Percentiles rank a stretch among this genome's conserved stretches.
phyloP scores from a whole-genome alignment of 495 filamentous ascomycete species.

The Penicillium arizonense region DNA sequence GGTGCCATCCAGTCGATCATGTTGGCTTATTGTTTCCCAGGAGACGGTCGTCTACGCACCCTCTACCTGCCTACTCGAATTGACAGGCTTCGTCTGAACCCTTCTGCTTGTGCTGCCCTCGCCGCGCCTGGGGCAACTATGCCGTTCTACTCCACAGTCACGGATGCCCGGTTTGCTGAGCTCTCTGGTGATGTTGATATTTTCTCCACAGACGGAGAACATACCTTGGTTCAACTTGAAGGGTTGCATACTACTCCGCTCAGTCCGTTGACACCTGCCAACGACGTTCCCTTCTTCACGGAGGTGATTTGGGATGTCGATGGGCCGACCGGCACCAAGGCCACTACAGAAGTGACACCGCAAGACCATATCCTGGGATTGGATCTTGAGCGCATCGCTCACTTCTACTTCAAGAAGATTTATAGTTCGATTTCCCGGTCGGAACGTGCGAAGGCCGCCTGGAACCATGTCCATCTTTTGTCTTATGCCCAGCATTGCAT shows the following conservation, averaged over 20 bases:
- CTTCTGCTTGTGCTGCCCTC: slow-evolving; percentile 13
- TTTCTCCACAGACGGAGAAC: slow-evolving; percentile 11
- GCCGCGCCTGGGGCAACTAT: slow-evolving; percentile 10
- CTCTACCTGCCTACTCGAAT: slow-evolving; percentile 31
- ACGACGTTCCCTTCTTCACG: slow-evolving; percentile 22
- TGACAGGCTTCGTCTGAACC: slow-evolving; percentile 44
- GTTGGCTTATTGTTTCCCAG: slow-evolving; percentile 36
- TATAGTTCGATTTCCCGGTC: background rate
- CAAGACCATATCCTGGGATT: background rate
- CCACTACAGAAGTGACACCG: background rate
- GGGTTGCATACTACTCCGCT: slow-evolving; percentile 27
- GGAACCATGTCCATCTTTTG: slow-evolving; percentile 13
- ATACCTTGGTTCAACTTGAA: slow-evolving; percentile 22
- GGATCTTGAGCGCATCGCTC: slow-evolving; percentile 17
- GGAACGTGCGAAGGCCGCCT: background rate
- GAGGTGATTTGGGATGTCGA: slow-evolving; percentile 19
- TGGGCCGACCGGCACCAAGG: slow-evolving; percentile 1
- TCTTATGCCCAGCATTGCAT: slow-evolving; percentile 14
- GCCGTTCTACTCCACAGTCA: slow-evolving; percentile 18
- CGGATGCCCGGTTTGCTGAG: slow-evolving; percentile 12
- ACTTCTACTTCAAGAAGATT: slow-evolving; percentile 21
- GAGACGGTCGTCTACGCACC: slow-evolving; percentile 26
- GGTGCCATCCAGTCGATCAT: slow-evolving; percentile 41
- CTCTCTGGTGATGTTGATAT: slow-evolving; percentile 28
- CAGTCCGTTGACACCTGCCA: slow-evolving; percentile 13